These are phyloP conservation scores for Oemleria cerasiformis DNA, from an alignment of 306 rosid species.

Conservation along the genomic window DNA sequence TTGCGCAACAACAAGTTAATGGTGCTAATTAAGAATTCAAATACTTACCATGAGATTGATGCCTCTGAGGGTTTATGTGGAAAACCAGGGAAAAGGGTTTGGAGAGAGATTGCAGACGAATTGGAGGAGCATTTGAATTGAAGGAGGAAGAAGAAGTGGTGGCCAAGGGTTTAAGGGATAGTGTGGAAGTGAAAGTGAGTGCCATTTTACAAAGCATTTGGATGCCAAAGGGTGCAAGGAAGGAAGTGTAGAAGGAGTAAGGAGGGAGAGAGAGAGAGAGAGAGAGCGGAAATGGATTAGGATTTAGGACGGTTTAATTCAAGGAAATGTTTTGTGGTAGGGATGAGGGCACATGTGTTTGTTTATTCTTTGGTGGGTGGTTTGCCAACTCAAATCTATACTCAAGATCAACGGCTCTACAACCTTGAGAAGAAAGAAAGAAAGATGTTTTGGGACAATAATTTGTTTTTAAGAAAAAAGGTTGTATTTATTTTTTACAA, in stretches of 20 bases:
- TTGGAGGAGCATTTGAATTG: constrained; percentile 30
- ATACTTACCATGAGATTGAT: constrained; percentile 21
- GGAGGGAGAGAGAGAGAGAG: constrained; percentile 2
- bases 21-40: not conserved
- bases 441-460: too few relatives aligned
- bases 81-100: constrained; percentile 35
- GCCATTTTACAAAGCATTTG: constrained; percentile 37
- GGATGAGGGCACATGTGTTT: constrained; percentile 13
- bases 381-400: not conserved
- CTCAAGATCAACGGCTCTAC: not conserved
- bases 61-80: constrained; percentile 32
- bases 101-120: constrained; percentile 24
- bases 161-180: constrained; percentile 33
- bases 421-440: too few relatives aligned
- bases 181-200: constrained; percentile 46
- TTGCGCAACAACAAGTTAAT: not conserved
- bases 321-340: not conserved
- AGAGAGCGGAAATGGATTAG: too few relatives aligned
- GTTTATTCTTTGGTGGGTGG: not conserved
- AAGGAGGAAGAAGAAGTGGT: constrained; percentile 26
- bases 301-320: not conserved
- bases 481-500: too few relatives aligned
- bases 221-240: not conserved
- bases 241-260: not conserved
- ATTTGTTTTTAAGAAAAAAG: too few relatives aligned